A percentile compares a stretch with the other conserved stretches of the same genome.
phyloP scores from a whole-genome alignment of 805 yeast genomes.

The Saturnispora quitensis region DNA sequence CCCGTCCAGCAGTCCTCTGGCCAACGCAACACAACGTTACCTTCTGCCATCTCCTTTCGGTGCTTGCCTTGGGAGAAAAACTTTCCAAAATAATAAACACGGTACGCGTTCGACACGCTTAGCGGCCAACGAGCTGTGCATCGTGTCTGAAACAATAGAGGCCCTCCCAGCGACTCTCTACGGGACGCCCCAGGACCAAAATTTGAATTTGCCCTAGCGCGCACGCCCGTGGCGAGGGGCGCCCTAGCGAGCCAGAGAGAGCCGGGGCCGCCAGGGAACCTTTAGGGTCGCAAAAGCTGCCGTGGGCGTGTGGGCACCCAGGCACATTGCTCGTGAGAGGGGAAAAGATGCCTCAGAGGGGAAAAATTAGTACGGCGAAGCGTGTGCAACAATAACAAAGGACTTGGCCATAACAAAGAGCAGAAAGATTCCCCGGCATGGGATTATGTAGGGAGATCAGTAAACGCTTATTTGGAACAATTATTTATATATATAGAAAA shows the following conservation, averaged over 20 bases:
- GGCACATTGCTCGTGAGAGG: background rate
- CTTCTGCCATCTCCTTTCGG: background rate
- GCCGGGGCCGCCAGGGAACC: background rate
- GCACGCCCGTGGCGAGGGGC: background rate
- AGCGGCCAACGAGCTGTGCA: background rate
- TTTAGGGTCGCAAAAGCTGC: background rate
- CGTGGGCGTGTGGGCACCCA: background rate
- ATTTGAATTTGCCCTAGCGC: background rate
- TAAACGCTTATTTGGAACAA: background rate
- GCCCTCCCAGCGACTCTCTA: background rate
- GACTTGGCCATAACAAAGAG: background rate
- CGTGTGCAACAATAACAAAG: background rate
- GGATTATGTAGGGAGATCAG: background rate
- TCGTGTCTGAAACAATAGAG: background rate
- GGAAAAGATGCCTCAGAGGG: background rate
- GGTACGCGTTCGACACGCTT: background rate
- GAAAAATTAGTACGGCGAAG: background rate
- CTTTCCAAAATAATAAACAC: background rate
- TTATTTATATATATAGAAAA: background rate
- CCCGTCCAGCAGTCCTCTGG: no score
- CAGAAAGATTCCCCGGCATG: background rate
- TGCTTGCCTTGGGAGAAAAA: background rate
- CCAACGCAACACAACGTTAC: background rate
- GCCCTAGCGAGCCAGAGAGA: background rate
- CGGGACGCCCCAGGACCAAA: background rate